Evolutionary conservation across 495 filamentous ascomycete species (phyloP).

Genomic region (Penicillium canescens): DNA sequence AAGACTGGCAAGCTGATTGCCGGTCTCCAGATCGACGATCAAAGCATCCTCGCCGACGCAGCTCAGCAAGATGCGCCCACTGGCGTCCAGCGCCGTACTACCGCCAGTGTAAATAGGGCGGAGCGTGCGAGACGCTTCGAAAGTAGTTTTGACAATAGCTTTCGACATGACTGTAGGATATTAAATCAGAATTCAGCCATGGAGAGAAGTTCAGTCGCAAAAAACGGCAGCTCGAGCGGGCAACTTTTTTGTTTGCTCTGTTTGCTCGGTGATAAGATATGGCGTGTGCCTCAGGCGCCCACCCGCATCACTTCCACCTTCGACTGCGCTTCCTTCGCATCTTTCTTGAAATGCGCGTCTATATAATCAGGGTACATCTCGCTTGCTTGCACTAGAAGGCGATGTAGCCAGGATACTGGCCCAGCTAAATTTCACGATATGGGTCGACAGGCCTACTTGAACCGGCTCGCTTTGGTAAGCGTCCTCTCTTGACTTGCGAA

Average conservation of each 20-base stretch:
- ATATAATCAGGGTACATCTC: neutral
- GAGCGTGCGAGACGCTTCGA: slow-evolving; percentile 75
- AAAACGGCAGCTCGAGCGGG: slow-evolving; percentile 22
- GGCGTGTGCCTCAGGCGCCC: slow-evolving; percentile 28
- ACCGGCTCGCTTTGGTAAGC: slow-evolving; percentile 55
- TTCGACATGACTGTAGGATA: slow-evolving; percentile 43
- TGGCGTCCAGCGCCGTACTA: slow-evolving; percentile 76
- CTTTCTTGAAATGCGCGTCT: neutral
- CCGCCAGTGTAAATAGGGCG: slow-evolving; percentile 95
- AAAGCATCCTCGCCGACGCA: slow-evolving; percentile 87
- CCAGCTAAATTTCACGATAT: slow-evolving; percentile 25
- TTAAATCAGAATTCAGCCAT: slow-evolving; percentile 10
- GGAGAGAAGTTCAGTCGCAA: slow-evolving; percentile 20
- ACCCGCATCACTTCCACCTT: slow-evolving; percentile 16
- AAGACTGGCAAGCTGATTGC: slow-evolving; percentile 77
- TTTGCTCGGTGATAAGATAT: slow-evolving; percentile 38
- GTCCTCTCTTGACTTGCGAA: slow-evolving; percentile 6
- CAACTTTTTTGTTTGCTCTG: slow-evolving; percentile 47
- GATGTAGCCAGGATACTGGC: slow-evolving; percentile 2
- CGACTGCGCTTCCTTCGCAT: neutral
- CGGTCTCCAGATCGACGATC: slow-evolving; percentile 81
- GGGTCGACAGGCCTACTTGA: slow-evolving; percentile 53
- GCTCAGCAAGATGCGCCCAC: slow-evolving; percentile 80
- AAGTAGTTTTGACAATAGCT: slow-evolving; percentile 73
- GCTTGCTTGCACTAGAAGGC: neutral